Evolutionary conservation across 352 stramenopile species (phyloP).

Genomic region (Globisporangium heterothallicum): DNA sequence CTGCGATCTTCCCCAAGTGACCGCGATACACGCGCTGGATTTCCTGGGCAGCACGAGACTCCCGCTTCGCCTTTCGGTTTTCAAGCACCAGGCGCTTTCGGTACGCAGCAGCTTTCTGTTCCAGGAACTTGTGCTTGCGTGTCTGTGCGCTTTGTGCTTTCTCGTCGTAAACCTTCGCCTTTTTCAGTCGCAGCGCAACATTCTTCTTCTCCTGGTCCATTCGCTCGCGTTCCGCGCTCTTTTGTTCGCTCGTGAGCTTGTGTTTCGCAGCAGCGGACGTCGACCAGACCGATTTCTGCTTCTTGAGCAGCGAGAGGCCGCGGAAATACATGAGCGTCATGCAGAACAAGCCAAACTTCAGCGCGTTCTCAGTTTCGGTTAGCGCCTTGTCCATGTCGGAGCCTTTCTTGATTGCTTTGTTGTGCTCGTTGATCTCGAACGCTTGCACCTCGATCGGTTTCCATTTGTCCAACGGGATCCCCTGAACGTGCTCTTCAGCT

Average conservation of each 20-base stretch:
- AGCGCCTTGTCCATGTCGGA: conserved; percentile 61
- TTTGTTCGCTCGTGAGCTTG: conserved; percentile 16
- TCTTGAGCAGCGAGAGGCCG: conserved; percentile 81
- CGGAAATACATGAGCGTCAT: conserved; percentile 97
- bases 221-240: conserved; percentile 33
- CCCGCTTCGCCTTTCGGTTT: conserved; percentile 57
- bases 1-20: conserved; percentile 75
- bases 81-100: conserved; percentile 54
- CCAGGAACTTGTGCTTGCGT: conserved; percentile 61
- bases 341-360: conserved; percentile 95
- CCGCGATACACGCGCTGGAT: conserved; percentile 78
- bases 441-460: conserved; percentile 64
- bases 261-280: conserved; percentile 17
- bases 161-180: conserved; percentile 33
- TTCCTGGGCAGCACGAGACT: conserved; percentile 37
- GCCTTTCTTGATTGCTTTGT: conserved; percentile 68
- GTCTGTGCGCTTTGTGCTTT: conserved; percentile 59
- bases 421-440: conserved; percentile 36
- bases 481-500: conserved; percentile 39
- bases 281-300: conserved; percentile 80
- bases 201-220: conserved; percentile 55
- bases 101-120: conserved; percentile 57
- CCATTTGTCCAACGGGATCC: conserved; percentile 62
- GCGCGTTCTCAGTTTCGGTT: conserved; percentile 86
- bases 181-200: conserved; percentile 28